Base-by-base conservation (phyloP, 495 filamentous ascomycete genomes). In the Pseudoneurospora amorphoporcata region DNA sequence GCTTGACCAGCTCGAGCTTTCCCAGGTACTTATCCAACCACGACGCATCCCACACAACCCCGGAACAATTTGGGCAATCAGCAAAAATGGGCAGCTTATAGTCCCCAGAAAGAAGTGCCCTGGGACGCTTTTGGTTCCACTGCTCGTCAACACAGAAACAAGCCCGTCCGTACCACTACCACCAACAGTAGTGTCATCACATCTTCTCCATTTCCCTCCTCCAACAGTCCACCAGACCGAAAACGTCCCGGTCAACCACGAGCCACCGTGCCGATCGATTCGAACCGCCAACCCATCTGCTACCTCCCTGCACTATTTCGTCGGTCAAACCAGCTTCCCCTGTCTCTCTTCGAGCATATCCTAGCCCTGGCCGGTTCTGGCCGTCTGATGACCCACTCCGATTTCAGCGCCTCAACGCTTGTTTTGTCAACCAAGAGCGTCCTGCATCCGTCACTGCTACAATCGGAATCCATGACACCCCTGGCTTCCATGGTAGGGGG, bases 71-170 rank as follows among this genome's bases (percentile, higher is more conserved):
- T 65, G 42, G 45, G 38, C 19, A 41, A 45, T 69, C 58, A 17
- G 23, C 47, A 72, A 76, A 71, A 43, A 77, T 77, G 76, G 47
- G 61, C 16, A 69, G 53, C 53, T 65, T 29, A 65, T 65, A 65
- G 68, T 39, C 73, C 74, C 69, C 72, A n/a, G 37, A 43, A 39
- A 19, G 72, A 72, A 74, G 72, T 73, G 70, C 74, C 45, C 61
- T 70, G 42, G 70, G 61, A 71, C 74, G 58, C 61, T 68, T 12
- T 8, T 58, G 41, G 68, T 69, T 73, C 72, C 29, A 14, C 19
- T 73, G 71, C 47, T 42, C 47, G 68, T 65, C 53, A 65, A 65
- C 53, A 35, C 53, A 35, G 29, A 65, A 65, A 65, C 14, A 32
- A 65, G 16, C 4, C 53, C 23, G 23, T 16, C 53, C 53, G 29